Percentiles rank a stretch among this genome's conserved stretches.
These are phyloP conservation scores for Leccinum brunneo-olivaceum DNA, from an alignment of 1,284 basidiomycete species.

Conservation along the genomic window DNA sequence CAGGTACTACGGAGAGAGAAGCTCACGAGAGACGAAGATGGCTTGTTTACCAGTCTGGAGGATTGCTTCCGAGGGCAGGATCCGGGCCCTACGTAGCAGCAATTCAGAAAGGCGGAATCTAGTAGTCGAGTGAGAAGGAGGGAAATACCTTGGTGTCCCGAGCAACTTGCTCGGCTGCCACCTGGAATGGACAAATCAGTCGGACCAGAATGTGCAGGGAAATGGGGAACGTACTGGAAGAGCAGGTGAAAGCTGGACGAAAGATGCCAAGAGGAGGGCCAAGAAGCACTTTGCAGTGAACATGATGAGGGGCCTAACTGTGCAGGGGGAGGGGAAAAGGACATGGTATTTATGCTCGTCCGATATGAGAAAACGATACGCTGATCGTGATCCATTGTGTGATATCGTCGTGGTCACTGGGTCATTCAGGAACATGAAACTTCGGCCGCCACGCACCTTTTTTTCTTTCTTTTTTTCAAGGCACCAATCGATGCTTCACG, in stretches of 20 bases:
- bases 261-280: constrained; percentile 18
- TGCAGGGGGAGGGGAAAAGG: not conserved
- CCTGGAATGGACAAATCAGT: constrained; percentile 11
- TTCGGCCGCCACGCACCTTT: constrained; percentile 22
- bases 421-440: constrained; percentile 20
- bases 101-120: constrained; percentile 4
- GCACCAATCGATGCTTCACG: constrained; percentile 4
- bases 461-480: constrained; percentile 15
- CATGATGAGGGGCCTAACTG: constrained; percentile 13
- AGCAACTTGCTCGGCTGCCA: constrained; percentile 4
- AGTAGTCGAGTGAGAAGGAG: not conserved
- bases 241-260: constrained; percentile 21
- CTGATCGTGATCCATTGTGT: constrained; percentile 16
- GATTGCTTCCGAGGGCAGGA: constrained; percentile 13
- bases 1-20: constrained; percentile 8
- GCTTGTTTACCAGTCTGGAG: constrained; percentile 24
- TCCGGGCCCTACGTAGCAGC: constrained; percentile 12
- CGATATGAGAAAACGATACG: constrained; percentile 22
- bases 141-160: constrained; percentile 14
- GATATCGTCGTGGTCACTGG: constrained; percentile 15
- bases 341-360: constrained; percentile 20
- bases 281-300: constrained; percentile 16
- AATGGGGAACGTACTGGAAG: constrained; percentile 15
- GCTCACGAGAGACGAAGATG: not conserved
- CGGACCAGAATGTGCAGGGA: too few relatives aligned